phyloP scores from a whole-genome alignment of 2,329 filamentous ascomycete species.

The Coniochaeta prunicola region DNA sequence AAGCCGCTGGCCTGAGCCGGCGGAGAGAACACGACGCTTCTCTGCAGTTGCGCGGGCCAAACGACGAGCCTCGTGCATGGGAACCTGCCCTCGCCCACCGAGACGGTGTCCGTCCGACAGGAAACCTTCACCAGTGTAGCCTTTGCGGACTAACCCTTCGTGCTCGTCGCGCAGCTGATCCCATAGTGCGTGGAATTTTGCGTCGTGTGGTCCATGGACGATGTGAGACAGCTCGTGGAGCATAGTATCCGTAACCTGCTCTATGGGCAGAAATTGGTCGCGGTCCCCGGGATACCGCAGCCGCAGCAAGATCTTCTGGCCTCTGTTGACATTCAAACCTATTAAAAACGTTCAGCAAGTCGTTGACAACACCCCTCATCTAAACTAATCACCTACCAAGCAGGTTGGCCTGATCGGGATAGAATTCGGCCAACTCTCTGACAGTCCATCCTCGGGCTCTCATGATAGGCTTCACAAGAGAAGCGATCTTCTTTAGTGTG shows the following conservation, averaged over 20 bases:
- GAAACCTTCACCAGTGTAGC: constrained; percentile 88
- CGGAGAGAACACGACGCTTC: constrained; percentile 50
- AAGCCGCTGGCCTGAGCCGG: constrained; percentile 63
- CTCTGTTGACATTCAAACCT: constrained; percentile 72
- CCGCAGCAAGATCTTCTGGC: constrained; percentile 74
- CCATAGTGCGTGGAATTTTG: constrained; percentile 78
- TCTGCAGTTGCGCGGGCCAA: constrained; percentile 69
- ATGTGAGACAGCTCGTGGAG: constrained; percentile 92
- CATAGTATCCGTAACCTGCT: constrained; percentile 82
- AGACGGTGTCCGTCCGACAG: constrained; percentile 67
- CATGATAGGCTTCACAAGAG: constrained; percentile 93
- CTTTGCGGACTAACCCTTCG: constrained; percentile 66
- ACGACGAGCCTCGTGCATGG: constrained; percentile 65
- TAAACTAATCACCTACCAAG: constrained; percentile 45
- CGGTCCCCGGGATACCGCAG: constrained; percentile 70
- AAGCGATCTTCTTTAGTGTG: constrained; percentile 72
- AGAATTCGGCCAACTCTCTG: constrained; percentile 74
- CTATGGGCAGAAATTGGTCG: constrained; percentile 70
- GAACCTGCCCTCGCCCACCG: constrained; percentile 56
- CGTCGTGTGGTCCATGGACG: constrained; percentile 74
- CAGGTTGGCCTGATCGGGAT: constrained; percentile 65
- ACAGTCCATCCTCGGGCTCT: constrained; percentile 77
- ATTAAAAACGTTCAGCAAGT: too few relatives aligned
- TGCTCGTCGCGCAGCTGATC: constrained; percentile 84
- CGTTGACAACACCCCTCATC: neutral